Evolutionary conservation across 1,284 basidiomycete species (phyloP).

Genomic region (Boletus sp.): DNA sequence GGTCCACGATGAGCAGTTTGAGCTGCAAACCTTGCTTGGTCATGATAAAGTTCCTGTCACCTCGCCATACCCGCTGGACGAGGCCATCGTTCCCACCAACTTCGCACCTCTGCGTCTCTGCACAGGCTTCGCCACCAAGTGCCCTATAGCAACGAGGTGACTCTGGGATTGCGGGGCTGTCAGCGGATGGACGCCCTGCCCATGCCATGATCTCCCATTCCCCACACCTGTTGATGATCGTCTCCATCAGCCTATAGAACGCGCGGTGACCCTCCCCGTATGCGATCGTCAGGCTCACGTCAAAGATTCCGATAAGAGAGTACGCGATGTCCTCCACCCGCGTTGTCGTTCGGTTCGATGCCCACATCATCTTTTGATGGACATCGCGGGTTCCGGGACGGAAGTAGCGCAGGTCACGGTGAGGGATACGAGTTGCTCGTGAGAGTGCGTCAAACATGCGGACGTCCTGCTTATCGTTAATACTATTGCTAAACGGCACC

Average conservation of each 20-base stretch:
- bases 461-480: slow-evolving; percentile 33
- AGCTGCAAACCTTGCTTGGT: slow-evolving; percentile 39
- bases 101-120: not conserved
- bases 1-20: slow-evolving; percentile 29
- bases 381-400: slow-evolving; percentile 34
- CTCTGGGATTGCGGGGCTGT: slow-evolving; percentile 37
- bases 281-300: slow-evolving; percentile 38
- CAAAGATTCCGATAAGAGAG: slow-evolving; percentile 38
- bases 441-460: slow-evolving; percentile 34
- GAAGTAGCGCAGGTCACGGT: slow-evolving; percentile 30
- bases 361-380: slow-evolving; percentile 40
- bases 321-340: slow-evolving; percentile 38
- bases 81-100: not conserved
- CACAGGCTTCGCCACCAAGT: slow-evolving; percentile 14
- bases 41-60: slow-evolving; percentile 37
- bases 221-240: slow-evolving; percentile 33
- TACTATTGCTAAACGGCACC: slow-evolving; percentile 27
- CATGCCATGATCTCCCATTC: slow-evolving; percentile 42
- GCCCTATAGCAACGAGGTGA: slow-evolving; percentile 35
- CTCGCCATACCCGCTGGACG: slow-evolving; percentile 27
- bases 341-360: slow-evolving; percentile 38
- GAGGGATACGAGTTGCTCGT: slow-evolving; percentile 34
- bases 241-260: slow-evolving; percentile 37
- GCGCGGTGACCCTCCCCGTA: slow-evolving; percentile 39
- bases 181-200: slow-evolving; percentile 32